Evolutionary conservation across 495 filamentous ascomycete genomes (phyloP), one percentile per base, ranked within the genome.

Genomic region (Penicillium egyptiacum): DNA sequence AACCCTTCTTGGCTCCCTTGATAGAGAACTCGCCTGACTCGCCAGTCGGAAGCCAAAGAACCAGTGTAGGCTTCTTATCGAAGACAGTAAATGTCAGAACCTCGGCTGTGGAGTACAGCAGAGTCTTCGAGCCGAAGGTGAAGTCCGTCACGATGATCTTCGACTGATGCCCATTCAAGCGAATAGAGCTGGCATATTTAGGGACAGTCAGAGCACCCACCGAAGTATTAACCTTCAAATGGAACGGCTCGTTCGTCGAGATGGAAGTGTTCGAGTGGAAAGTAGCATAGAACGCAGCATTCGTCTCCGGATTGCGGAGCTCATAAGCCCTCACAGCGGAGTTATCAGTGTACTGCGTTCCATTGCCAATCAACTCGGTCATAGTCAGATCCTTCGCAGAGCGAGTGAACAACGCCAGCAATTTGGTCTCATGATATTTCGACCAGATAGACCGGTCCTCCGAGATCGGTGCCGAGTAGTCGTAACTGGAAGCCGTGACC

Each of bases 61-160:
- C 79, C 14, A 85, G 56, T 2, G 79, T 73, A 5, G 80, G 75
- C 30, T 69, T 67, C 4, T 64, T 68, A 53, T 83, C 81, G 17
- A 81, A 70, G 5, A 77, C 60, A 0, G 76, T 66, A 45, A 81
- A 80, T 5, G 82, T 84, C 14, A 85, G 59, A 10, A 86, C 71
- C 47, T 86, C 83, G 0, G 83, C 81, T 5, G 83, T 85, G 2
- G 83, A 84, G 62, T 86, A 86, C 1, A 85, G 70, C 9, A 86
- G 62, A 14, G 64, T 81, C 42, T 78, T 63, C 9, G 67, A 63
- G 1, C 78, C 82, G 31, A 86, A 75, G 3, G 52, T 64, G 57
- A 83, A 86, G 58, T 86, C 83, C 0, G 83, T 85, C 5, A 83
- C 78, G 22, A 84, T 50, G 37, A 86, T 85, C 69, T 86, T 86